phyloP scores from a whole-genome alignment of 371 early-diverging fungal genomes.

The Catenaria anguillulae region DNA sequence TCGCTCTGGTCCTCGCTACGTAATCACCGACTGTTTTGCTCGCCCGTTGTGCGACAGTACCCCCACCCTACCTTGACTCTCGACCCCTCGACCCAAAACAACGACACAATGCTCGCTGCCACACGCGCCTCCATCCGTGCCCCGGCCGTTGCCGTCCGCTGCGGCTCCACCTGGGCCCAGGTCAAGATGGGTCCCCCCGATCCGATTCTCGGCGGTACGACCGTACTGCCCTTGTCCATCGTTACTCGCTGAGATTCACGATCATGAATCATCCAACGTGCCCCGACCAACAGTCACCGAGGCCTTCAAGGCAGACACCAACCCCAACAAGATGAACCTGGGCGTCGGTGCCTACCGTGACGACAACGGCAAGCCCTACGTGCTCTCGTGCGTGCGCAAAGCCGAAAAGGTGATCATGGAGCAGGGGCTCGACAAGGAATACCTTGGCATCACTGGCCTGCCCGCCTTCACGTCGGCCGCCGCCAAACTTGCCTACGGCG shows the following conservation, averaged over 20 bases:
- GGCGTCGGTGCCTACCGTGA: constrained; percentile 97
- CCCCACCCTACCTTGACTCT: too few relatives aligned
- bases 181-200: constrained; percentile 75
- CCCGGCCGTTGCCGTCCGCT: neutral
- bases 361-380: constrained; percentile 84
- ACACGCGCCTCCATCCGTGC: neutral
- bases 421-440: constrained; percentile 78
- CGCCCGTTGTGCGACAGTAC: too few relatives aligned
- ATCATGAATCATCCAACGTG: too few relatives aligned
- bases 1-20: too few relatives aligned
- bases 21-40: too few relatives aligned
- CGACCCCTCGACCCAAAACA: too few relatives aligned
- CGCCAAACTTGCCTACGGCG: constrained; percentile 76
- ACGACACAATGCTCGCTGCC: neutral
- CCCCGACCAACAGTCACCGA: constrained; percentile 76
- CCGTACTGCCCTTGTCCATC: too few relatives aligned
- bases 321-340: constrained; percentile 89
- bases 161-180: constrained; percentile 21
- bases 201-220: constrained; percentile 65
- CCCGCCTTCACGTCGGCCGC: constrained; percentile 68
- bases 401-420: constrained; percentile 63
- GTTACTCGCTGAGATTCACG: too few relatives aligned
- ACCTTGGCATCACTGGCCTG: constrained; percentile 87
- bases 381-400: constrained; percentile 73
- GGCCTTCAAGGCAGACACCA: constrained; percentile 82